phyloP scores from a whole-genome alignment of 1,139 yeast species.

The Saccharomyces hybrid region DNA sequence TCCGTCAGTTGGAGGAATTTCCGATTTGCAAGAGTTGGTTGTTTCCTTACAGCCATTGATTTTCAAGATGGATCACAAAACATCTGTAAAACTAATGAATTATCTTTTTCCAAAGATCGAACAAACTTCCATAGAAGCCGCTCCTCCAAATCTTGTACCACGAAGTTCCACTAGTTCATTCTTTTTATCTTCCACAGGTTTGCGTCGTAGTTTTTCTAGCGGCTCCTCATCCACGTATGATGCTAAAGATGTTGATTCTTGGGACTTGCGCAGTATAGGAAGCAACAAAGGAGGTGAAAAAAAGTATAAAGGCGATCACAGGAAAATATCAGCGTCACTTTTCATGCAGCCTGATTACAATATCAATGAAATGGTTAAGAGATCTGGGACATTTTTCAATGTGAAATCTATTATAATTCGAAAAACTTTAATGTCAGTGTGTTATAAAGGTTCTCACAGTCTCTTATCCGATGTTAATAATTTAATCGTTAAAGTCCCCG shows the following conservation, averaged over 20 bases:
- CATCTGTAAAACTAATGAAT: slow-evolving; percentile 54
- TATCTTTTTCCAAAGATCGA: slow-evolving; percentile 56
- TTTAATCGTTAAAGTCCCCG: slow-evolving; percentile 57
- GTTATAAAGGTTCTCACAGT: slow-evolving; percentile 70
- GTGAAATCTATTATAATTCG: slow-evolving; percentile 53
- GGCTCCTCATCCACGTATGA: slow-evolving; percentile 5
- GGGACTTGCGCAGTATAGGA: slow-evolving; percentile 1
- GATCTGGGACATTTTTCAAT: slow-evolving; percentile 62
- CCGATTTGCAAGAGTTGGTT: slow-evolving; percentile 48
- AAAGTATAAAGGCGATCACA: slow-evolving; percentile 7
- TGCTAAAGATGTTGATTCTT: slow-evolving; percentile 11
- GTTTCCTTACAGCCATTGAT: slow-evolving; percentile 56
- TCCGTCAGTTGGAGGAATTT: slow-evolving; percentile 81
- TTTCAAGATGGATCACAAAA: slow-evolving; percentile 62
- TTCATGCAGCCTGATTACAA: slow-evolving; percentile 30
- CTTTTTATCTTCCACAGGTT: background rate
- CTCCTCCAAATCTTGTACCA: slow-evolving; percentile 2
- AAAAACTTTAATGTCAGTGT: slow-evolving; percentile 49
- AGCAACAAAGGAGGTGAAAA: slow-evolving; percentile 2
- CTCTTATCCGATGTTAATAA: slow-evolving; percentile 66
- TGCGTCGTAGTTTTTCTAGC: slow-evolving; percentile 1
- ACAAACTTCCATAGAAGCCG: slow-evolving; percentile 12
- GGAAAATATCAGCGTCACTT: slow-evolving; percentile 9
- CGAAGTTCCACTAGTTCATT: background rate
- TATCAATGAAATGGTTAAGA: slow-evolving; percentile 48